Base-by-base conservation (phyloP, 164 flowering plant species). In the Warburgia ugandensis region DNA sequence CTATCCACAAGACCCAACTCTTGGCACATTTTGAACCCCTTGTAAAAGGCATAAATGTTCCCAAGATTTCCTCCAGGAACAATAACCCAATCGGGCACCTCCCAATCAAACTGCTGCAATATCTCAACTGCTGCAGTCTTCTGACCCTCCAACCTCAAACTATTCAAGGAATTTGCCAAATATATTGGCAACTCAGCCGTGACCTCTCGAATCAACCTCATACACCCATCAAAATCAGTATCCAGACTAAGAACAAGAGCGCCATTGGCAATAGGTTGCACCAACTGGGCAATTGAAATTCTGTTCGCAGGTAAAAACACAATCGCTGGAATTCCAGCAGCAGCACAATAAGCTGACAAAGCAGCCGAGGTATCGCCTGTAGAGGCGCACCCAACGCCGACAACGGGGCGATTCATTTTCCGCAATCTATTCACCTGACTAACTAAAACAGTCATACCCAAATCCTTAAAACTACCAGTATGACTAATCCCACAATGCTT, bases 1-100 rank as follows among this genome's bases (percentile, higher is more conserved):
- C 77, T 30, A 57, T 84, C 86, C 9, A 81, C 84, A 4, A 89
- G 77, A 16, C 97, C 97, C 31, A 86, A 57, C 36, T 86, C 95
- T 21, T 75, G 68, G 57, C 95, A 89, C 97, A 89, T 86, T n/a
- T 72, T 65, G 42, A 89, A 86, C 19, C 97, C 97, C 54, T 89
- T 89, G 48, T 89, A 89, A 37, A 89, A 89, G 6, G 95, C 97
- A 55, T 89, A 89, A 2, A 89, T 84, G 39, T 86, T 89, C 9
- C 95, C 95, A 4, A 89, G 58, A 52, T 89, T 89, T 10, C 97
- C 95, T 1, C 95, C 97, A 0, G 97, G 97, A 16, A 89, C 79
- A 43, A 89, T 84, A 44, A 89, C 95, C 97, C 97, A 89, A 65
- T 89, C 97, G 0, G 97, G 97, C 17, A 89, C 97, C 45, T 89